Evolutionary conservation across 2,329 filamentous ascomycete genomes (phyloP), one percentile per base, ranked within the genome.

Genomic region (Diaporthe citri): DNA sequence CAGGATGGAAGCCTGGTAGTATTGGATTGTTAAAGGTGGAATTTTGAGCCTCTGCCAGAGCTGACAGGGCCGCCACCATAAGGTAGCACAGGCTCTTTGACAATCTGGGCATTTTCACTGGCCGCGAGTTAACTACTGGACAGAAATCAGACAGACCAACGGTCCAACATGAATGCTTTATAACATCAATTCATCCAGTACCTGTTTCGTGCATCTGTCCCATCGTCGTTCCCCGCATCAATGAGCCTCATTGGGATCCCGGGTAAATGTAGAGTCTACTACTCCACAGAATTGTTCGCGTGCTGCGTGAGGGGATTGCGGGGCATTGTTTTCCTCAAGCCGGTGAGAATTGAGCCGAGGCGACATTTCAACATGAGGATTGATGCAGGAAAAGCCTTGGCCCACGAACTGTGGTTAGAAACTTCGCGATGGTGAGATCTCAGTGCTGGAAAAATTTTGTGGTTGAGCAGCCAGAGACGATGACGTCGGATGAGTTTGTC

Each of bases 1-100:
- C 85, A 1, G 85, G 83, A 75, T 86, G 82, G 75, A 85, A 86
- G 56, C 85, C 85, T 25, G 85, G 85, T 15, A 87, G 76, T 39
- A 86, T 85, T 4, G 85, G 85, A 77, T 87, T 86, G 48, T 76
- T 74, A 66, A 79, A 79, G 13, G 80, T 81, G 10, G 79, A 80
- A 52, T 81, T 82, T 6, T 60, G 17, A 15, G 59, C 67, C 28
- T 36, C 15, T 48, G 39, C 72, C 57, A 64, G 28, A 17, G 12
- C 17, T 51, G 52, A 48, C 34, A 71, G 46, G 25, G 41, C 25
- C 8, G 39, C 59, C 20, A 59, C 41, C 51, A 71, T 34, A 5
- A 71, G 39, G 57, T 5, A 60, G n/a, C 52, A 48, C 25, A 66
- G 13, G 20, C 56, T 25, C 13, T 34, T 43, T 6, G 20, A 31